Conservation (phyloP, 2,329 filamentous ascomycete genomes). For the Trichoderma afroharzianum region DNA sequence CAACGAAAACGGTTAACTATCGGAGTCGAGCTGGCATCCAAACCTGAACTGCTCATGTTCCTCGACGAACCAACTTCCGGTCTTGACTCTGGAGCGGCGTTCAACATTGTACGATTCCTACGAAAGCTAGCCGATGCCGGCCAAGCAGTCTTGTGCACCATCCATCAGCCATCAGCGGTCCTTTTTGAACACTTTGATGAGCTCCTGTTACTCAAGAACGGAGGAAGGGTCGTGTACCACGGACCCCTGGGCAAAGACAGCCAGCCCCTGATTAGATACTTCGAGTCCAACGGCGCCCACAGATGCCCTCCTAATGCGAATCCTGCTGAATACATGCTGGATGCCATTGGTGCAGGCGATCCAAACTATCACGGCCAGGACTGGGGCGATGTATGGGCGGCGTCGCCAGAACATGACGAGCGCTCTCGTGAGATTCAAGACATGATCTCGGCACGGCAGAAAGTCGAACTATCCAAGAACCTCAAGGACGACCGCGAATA, state of each 20-base stretch:
- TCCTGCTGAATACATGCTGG: conserved; percentile 54
- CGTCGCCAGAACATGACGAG: conserved; percentile 46
- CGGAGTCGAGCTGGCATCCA: conserved; percentile 53
- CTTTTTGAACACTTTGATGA: conserved; percentile 57
- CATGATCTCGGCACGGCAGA: conserved; percentile 45
- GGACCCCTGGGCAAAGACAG: conserved; percentile 52
- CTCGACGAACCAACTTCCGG: conserved; percentile 61
- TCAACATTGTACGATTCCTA: conserved; percentile 59
- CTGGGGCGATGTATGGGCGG: conserved; percentile 59
- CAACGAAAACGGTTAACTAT: conserved; percentile 56
- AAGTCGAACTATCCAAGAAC: conserved; percentile 34
- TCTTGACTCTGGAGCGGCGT: conserved; percentile 55
- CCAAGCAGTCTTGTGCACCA: conserved; percentile 58
- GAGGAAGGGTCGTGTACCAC: conserved; percentile 52
- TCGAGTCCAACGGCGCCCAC: conserved; percentile 45
- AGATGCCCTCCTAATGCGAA: conserved; percentile 48
- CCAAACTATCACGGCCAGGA: conserved; percentile 58
- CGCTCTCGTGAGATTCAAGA: conserved; percentile 49
- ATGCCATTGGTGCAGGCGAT: conserved; percentile 59
- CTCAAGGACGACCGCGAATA: conserved; percentile 56
- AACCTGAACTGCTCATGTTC: conserved; percentile 60
- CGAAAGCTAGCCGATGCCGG: conserved; percentile 58
- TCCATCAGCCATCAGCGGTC: conserved; percentile 56
- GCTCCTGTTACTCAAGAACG: conserved; percentile 50
- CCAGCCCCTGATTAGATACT: conserved; percentile 47